Evolutionary conservation across 345 rosid genomes (phyloP), one percentile per base, ranked within the genome.

Genomic region (Trapa incisa): DNA sequence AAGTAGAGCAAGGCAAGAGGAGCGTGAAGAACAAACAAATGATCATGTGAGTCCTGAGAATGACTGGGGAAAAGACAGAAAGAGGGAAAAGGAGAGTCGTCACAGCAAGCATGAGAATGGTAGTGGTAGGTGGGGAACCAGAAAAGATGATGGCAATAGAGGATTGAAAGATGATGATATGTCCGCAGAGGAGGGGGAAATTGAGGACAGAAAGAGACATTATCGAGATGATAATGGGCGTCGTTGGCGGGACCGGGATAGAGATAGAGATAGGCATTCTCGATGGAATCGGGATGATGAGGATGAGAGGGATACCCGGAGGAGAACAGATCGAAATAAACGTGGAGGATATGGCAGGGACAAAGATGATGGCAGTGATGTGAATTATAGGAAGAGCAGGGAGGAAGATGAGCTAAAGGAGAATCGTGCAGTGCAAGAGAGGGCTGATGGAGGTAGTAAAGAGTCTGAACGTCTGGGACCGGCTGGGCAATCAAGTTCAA

Each of bases 401-500:
- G 75, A 66, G 70, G 72, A 66, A 64, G 67, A 70, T 69, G 73
- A 66, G 67, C 71, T 74, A 43, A 70, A 41, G 15, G 83, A 78
- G 57, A 68, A 50, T 67, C 65, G 17, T 39, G 73, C 45, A 22
- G 41, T 5, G 33, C 65, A 67, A 70, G 74, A 67, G 69, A 73
- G 68, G 67, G 79, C 67, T 35, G 81, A 64, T 54, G 75, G 75
- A 52, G 78, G 70, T 70, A 72, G 67, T 13, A 78, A 56, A 75
- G 43, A 57, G 53, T 54, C 45, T 33, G 78, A 78, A 57, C 81
- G 71, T 64, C 47, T 65, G 14, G 84, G 79, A 72, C 67, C 81
- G 16, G 58, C 33, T 42, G 73, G 61, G n/a, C 61, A 69, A 63
- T 13, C 78, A 54, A 45, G 48, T 45, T 45, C 48, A 45, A 47